Evolutionary conservation across 2,329 filamentous ascomycete genomes (phyloP).

Genomic region (Hirsutella rhossiliensis): DNA sequence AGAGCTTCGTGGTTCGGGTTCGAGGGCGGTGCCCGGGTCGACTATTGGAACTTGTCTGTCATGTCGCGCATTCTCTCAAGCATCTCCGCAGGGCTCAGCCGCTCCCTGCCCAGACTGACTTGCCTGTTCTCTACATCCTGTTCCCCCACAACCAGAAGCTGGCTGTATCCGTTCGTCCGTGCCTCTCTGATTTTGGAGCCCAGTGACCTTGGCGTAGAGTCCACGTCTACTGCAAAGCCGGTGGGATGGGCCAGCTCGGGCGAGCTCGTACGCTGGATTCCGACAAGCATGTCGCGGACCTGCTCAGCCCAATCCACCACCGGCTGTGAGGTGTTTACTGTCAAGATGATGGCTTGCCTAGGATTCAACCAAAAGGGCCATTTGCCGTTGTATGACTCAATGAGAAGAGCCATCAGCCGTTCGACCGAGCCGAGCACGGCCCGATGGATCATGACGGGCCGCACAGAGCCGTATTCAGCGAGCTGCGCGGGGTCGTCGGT

Average conservation of each 20-base stretch:
- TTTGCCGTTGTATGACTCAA: constrained; percentile 67
- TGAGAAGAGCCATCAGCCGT: constrained; percentile 71
- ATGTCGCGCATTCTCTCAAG: constrained; percentile 31
- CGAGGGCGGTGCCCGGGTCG: neutral
- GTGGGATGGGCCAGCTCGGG: constrained; percentile 39
- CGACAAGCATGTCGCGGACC: constrained; percentile 37
- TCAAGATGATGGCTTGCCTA: constrained; percentile 61
- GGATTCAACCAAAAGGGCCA: constrained; percentile 89
- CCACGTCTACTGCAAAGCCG: constrained; percentile 56
- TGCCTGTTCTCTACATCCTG: constrained; percentile 46
- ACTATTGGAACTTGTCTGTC: constrained; percentile 35
- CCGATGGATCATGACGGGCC: constrained; percentile 72
- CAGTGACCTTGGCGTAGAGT: constrained; percentile 49
- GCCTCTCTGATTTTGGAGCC: constrained; percentile 62
- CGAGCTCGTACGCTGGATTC: constrained; percentile 25
- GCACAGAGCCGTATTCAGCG: constrained; percentile 43
- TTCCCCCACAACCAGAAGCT: constrained; percentile 62
- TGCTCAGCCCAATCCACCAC: constrained; percentile 37
- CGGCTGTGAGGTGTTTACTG: constrained; percentile 50
- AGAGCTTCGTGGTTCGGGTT: neutral
- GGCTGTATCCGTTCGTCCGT: constrained; percentile 57
- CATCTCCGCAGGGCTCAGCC: constrained; percentile 32
- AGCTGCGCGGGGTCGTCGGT: constrained; percentile 35
- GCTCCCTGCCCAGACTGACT: constrained; percentile 32
- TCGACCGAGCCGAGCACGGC: constrained; percentile 78